Conservation (phyloP, 2,329 filamentous ascomycete species). For the Saccharata proteae region DNA sequence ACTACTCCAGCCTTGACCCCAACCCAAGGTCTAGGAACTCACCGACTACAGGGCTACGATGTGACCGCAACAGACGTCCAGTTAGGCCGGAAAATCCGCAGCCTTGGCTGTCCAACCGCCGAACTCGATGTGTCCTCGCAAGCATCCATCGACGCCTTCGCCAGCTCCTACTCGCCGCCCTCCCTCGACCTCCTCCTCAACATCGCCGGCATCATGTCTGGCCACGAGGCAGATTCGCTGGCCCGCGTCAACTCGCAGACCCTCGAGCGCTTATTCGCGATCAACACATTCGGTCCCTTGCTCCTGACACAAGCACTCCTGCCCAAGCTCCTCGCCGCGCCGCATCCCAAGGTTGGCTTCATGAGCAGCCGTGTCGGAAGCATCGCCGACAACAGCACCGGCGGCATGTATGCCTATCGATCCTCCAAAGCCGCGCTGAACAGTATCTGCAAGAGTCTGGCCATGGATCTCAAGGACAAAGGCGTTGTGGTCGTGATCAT, state of each 20-base stretch:
- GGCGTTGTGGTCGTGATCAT: conserved; percentile 29
- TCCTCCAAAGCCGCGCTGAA: conserved; percentile 34
- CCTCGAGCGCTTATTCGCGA: conserved; percentile 27
- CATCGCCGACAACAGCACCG: conserved; percentile 30
- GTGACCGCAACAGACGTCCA: conserved; percentile 20
- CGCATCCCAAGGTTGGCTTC: conserved; percentile 25
- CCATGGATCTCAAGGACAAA: conserved; percentile 28
- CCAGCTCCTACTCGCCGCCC: conserved; percentile 16
- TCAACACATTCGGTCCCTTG: conserved; percentile 34
- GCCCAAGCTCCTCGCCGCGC: conserved; percentile 24
- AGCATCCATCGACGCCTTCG: conserved; percentile 22
- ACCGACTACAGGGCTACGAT: conserved; percentile 17
- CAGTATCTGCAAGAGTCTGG: conserved; percentile 31
- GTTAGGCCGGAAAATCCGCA: conserved; percentile 19
- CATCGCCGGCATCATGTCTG: conserved; percentile 25
- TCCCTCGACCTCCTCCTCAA: conserved; percentile 27
- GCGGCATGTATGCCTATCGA: conserved; percentile 33
- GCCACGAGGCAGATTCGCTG: conserved; percentile 21
- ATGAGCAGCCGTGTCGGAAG: conserved; percentile 32
- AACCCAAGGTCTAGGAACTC: background rate
- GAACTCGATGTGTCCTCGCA: conserved; percentile 23
- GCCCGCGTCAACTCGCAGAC: conserved; percentile 16
- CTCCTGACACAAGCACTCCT: conserved; percentile 33
- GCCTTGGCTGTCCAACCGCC: conserved; percentile 18
- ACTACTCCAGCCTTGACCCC: background rate